These are phyloP conservation scores for Acacia crassicarpa DNA, from an alignment of 306 rosid species.

Conservation along the genomic window DNA sequence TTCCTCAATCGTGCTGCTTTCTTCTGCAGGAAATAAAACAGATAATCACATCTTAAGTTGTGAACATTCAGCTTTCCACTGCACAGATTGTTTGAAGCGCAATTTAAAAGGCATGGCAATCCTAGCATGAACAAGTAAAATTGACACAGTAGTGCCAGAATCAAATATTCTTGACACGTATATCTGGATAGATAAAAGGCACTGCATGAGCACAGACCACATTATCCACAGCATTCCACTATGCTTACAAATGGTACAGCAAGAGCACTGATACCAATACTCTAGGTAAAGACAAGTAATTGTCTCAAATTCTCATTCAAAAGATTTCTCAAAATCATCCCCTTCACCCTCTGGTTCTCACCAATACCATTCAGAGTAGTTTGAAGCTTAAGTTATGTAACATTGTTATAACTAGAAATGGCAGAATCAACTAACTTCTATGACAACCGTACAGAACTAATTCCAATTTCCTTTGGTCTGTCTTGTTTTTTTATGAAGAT, in stretches of 20 bases:
- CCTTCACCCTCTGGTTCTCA: background rate
- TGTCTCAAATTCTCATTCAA: background rate
- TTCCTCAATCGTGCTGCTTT: slow-evolving; percentile 82
- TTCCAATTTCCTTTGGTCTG: background rate
- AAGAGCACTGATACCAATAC: slow-evolving; percentile 21
- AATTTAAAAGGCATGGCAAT: slow-evolving; percentile 6
- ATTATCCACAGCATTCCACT: slow-evolving; percentile 4
- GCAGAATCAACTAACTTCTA: background rate
- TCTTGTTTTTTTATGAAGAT: background rate
- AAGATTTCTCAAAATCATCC: background rate
- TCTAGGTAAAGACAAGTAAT: background rate
- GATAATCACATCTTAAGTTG: slow-evolving; percentile 26
- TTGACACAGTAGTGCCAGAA: slow-evolving; percentile 17
- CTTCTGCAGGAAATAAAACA: slow-evolving; percentile 56
- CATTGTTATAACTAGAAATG: background rate
- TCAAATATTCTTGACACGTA: slow-evolving; percentile 23
- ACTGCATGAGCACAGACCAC: slow-evolving; percentile 1
- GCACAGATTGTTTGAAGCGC: background rate
- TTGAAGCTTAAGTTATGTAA: background rate
- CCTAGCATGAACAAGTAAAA: slow-evolving; percentile 18
- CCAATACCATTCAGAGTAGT: background rate
- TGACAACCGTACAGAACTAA: background rate
- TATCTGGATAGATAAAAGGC: slow-evolving; percentile 18
- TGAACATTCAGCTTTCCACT: slow-evolving; percentile 6
- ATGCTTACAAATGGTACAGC: slow-evolving; percentile 14